These are phyloP conservation scores for Moesziomyces sp. DNA, from an alignment of 1,284 basidiomycete genomes.

Conservation along the genomic window DNA sequence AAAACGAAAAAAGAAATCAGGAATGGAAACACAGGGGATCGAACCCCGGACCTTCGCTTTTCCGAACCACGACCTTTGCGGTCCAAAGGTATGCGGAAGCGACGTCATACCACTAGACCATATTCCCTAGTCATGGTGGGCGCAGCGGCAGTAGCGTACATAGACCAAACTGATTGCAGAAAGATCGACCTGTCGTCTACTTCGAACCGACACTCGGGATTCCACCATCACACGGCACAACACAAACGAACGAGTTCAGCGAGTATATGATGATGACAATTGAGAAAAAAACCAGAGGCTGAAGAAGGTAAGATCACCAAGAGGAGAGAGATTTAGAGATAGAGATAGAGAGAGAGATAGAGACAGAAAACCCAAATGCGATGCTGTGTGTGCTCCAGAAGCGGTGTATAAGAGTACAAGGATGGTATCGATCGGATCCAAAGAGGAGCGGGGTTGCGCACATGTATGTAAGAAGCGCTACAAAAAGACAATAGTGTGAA, in stretches of 20 bases:
- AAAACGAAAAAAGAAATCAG: constrained; percentile 18
- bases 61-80: constrained; percentile 15
- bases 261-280: constrained; percentile 34
- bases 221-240: too few species aligned
- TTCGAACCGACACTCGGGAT: too few species aligned
- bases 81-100: constrained; percentile 40
- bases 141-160: background rate
- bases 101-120: constrained; percentile 58
- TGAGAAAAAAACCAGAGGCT: background rate
- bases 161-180: background rate
- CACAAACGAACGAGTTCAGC: constrained; percentile 8
- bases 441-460: constrained; percentile 1
- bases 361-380: constrained; percentile 21
- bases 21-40: constrained; percentile 57
- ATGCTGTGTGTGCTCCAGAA: constrained; percentile 30
- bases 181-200: too few species aligned
- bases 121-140: constrained; percentile 31
- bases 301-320: too few species aligned
- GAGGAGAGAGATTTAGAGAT: background rate
- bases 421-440: constrained; percentile 6
- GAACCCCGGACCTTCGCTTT: constrained; percentile 56
- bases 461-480: background rate
- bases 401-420: constrained; percentile 52
- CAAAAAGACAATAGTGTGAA: background rate
- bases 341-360: constrained; percentile 13